phyloP scores from a whole-genome alignment of 352 stramenopile species.

The Pythium aquatile region DNA sequence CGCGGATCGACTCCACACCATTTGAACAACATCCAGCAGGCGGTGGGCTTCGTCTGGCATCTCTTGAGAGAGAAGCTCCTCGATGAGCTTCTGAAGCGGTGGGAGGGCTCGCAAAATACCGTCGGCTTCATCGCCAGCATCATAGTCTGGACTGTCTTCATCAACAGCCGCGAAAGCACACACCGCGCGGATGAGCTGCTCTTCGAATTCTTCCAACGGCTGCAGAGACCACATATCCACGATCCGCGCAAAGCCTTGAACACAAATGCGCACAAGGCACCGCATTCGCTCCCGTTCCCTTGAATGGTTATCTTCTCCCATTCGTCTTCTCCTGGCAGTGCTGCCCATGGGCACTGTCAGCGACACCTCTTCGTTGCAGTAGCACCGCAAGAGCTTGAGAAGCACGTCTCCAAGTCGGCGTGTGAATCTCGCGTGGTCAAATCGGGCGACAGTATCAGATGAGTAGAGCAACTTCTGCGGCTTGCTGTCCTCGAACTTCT shows the following conservation, averaged over 20 bases:
- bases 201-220: conserved; percentile 18
- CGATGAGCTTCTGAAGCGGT: conserved; percentile 17
- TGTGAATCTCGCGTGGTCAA: conserved; percentile 24
- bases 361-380: conserved; percentile 17
- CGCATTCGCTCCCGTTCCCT: conserved; percentile 13
- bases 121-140: conserved; percentile 20
- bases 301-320: not conserved
- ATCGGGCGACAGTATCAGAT: conserved; percentile 6
- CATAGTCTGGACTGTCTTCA: conserved; percentile 20
- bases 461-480: conserved; percentile 18
- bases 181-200: conserved; percentile 13
- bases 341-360: conserved; percentile 11
- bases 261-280: conserved; percentile 2
- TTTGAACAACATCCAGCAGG: conserved; percentile 20
- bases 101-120: conserved; percentile 9
- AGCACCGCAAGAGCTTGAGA: conserved; percentile 7
- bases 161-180: conserved; percentile 3
- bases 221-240: conserved; percentile 20
- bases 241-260: conserved; percentile 12
- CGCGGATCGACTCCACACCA: conserved; percentile 10
- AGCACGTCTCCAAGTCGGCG: conserved; percentile 9
- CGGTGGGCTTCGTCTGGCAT: conserved; percentile 19
- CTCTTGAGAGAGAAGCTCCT: conserved; percentile 14
- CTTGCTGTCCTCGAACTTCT: not conserved
- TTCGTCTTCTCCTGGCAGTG: not conserved